Evolutionary conservation across 345 rosid genomes (phyloP).

Genomic region (Salix suchowensis): DNA sequence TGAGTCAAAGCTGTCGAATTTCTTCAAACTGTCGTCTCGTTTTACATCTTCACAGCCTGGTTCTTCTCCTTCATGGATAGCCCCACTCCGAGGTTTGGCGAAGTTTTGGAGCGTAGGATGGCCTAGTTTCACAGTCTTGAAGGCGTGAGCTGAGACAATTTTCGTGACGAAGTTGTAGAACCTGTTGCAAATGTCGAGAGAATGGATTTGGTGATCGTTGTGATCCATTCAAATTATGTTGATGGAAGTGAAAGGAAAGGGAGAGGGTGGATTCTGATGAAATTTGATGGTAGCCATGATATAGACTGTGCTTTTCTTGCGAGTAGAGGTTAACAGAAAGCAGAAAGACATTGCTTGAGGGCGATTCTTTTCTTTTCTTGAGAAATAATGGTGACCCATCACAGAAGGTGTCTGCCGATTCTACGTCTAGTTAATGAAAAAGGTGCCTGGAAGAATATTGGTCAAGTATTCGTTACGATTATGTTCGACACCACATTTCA

Average conservation of each 20-base stretch:
- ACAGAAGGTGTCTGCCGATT: background rate
- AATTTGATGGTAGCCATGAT: background rate
- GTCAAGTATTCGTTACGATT: background rate
- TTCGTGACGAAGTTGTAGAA: constrained; percentile 33
- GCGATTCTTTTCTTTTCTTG: constrained; percentile 32
- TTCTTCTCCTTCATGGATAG: background rate
- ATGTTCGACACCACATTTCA: rapidly evolving
- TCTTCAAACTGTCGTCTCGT: background rate
- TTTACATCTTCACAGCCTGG: background rate
- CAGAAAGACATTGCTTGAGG: background rate
- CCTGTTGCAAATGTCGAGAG: constrained; percentile 32
- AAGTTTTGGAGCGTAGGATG: background rate
- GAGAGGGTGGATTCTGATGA: background rate
- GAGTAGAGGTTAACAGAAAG: constrained; percentile 3
- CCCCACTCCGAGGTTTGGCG: background rate
- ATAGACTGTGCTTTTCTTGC: constrained; percentile 23
- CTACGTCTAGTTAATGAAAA: background rate
- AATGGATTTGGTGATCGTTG: constrained; percentile 14
- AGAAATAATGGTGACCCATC: background rate
- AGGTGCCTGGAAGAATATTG: background rate
- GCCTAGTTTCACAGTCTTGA: constrained; percentile 33
- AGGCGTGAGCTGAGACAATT: constrained; percentile 22
- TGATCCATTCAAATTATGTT: constrained; percentile 27
- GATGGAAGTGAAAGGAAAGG: background rate
- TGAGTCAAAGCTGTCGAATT: background rate